phyloP scores from a whole-genome alignment of 768 basidiomycete species.

The Neoboletus subvelutipes region DNA sequence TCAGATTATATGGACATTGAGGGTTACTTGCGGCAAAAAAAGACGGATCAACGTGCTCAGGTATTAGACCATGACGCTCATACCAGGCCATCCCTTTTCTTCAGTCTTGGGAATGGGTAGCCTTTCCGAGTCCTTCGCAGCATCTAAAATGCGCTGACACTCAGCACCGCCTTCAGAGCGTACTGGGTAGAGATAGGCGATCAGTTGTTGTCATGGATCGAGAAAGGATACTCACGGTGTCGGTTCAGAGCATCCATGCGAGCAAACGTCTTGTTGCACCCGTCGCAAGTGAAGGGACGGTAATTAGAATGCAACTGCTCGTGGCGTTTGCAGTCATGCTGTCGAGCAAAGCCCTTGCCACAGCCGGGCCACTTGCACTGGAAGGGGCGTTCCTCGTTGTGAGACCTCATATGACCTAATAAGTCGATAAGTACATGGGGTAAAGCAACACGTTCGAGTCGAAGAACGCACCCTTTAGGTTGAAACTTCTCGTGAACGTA shows the following conservation, averaged over 20 bases:
- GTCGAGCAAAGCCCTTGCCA: slow-evolving; percentile 89
- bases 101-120: slow-evolving; percentile 30
- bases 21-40: slow-evolving; percentile 16
- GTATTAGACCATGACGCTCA: slow-evolving; percentile 31
- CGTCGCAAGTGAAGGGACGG: slow-evolving; percentile 89
- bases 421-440: slow-evolving; percentile 12
- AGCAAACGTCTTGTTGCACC: slow-evolving; percentile 91
- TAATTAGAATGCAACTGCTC: slow-evolving; percentile 93
- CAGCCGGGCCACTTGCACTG: slow-evolving; percentile 95
- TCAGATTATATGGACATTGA: slow-evolving; percentile 27
- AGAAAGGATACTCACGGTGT: slow-evolving; percentile 63
- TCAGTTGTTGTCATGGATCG: neutral
- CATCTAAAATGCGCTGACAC: slow-evolving; percentile 49
- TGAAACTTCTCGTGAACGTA: slow-evolving; percentile 91
- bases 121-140: slow-evolving; percentile 29
- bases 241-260: slow-evolving; percentile 93
- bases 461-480: slow-evolving; percentile 69
- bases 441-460: slow-evolving; percentile 5
- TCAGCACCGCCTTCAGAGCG: slow-evolving; percentile 83
- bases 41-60: slow-evolving; percentile 6
- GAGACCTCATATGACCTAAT: slow-evolving; percentile 88
- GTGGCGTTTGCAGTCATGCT: slow-evolving; percentile 96
- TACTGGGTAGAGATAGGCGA: slow-evolving; percentile 40
- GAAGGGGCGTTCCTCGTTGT: slow-evolving; percentile 94
- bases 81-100: slow-evolving; percentile 34